Evolutionary conservation across 495 filamentous ascomycete genomes (phyloP).

Genomic region (Aspergillus indologenus): DNA sequence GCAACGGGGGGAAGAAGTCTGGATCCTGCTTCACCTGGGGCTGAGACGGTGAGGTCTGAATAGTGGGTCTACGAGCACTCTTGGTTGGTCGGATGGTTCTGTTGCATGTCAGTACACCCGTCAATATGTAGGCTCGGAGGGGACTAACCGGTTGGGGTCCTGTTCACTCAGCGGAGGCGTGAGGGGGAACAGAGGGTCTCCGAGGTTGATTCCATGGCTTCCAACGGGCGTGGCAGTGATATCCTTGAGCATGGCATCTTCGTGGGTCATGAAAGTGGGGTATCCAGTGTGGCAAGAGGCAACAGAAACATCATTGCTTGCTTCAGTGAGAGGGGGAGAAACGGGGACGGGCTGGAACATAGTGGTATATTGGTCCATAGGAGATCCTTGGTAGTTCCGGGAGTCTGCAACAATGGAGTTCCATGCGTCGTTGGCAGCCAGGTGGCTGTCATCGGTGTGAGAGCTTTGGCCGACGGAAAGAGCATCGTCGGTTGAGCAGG

Average conservation of each 20-base stretch:
- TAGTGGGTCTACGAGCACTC: constrained; percentile 34
- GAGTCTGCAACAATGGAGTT: constrained; percentile 39
- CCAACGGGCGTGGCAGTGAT: constrained; percentile 34
- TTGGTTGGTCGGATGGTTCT: constrained; percentile 43
- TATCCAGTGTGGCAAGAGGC: constrained; percentile 44
- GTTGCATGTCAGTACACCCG: constrained; percentile 17
- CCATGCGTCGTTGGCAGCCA: constrained; percentile 38
- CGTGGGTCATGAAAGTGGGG: constrained; percentile 37
- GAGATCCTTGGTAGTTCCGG: constrained; percentile 38
- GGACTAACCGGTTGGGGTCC: constrained; percentile 46
- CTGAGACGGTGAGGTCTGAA: constrained; percentile 33
- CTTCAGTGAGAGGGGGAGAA: constrained; percentile 46
- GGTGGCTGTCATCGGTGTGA: constrained; percentile 42
- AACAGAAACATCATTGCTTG: constrained; percentile 46
- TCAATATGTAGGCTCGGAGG: background rate
- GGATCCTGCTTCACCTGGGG: constrained; percentile 36
- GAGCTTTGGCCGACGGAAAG: constrained; percentile 43
- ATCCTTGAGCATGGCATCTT: constrained; percentile 42
- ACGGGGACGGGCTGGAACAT: constrained; percentile 42
- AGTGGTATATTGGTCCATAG: constrained; percentile 38
- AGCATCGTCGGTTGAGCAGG: constrained; percentile 41
- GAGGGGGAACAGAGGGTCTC: constrained; percentile 43
- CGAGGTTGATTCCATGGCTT: constrained; percentile 39
- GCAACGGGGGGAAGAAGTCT: constrained; percentile 40
- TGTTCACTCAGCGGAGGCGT: constrained; percentile 42